phyloP scores from a whole-genome alignment of 495 filamentous ascomycete genomes.

The Aspergillus indologenus region DNA sequence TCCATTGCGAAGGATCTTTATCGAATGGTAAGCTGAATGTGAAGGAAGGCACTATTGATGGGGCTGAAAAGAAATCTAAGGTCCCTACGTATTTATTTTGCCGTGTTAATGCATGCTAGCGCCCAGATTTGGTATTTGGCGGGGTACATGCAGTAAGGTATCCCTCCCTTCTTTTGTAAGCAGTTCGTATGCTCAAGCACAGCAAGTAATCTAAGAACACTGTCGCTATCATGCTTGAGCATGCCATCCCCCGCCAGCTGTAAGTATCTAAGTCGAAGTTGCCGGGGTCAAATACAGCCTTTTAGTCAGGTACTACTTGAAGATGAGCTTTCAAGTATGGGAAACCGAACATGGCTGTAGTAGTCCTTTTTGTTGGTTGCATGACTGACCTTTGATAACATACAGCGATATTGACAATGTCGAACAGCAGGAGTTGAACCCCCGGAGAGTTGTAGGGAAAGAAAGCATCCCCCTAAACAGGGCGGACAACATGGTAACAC shows the following conservation, averaged over 20 bases:
- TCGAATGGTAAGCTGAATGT: background rate
- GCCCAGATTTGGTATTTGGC: background rate
- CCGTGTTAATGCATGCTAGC: background rate
- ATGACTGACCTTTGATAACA: no score
- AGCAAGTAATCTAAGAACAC: background rate
- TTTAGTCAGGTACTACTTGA: background rate
- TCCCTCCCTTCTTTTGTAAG: no score
- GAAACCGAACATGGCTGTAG: no score
- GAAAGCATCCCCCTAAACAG: background rate
- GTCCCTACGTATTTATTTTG: background rate
- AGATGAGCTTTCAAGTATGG: background rate
- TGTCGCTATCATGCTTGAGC: background rate
- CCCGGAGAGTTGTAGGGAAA: background rate
- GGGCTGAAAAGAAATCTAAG: background rate
- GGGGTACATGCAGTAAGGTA: constrained; percentile 2
- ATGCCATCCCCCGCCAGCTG: no score
- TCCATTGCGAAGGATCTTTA: background rate
- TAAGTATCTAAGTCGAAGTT: background rate
- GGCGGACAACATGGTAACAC: background rate
- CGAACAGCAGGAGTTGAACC: background rate
- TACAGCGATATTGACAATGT: background rate
- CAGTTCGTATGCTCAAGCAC: background rate
- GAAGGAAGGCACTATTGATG: no score
- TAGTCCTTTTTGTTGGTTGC: no score
- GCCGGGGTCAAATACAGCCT: no score